phyloP scores from a whole-genome alignment of 345 rosid genomes.

The Luvunga scandens region DNA sequence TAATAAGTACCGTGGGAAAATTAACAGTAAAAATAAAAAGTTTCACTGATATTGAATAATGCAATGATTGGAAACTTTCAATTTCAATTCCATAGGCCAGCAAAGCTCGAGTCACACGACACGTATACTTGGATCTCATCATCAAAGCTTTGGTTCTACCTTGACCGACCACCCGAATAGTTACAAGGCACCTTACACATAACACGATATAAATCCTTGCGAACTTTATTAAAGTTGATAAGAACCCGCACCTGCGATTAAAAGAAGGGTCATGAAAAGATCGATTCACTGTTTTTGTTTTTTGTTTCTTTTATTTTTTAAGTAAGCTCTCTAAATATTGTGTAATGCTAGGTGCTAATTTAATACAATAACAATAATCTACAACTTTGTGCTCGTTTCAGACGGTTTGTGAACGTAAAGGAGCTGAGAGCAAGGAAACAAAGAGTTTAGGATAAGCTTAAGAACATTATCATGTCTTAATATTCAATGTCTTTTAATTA shows the following conservation, averaged over 20 bases:
- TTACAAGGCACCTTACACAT: constrained; percentile 5
- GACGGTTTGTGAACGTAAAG: not conserved
- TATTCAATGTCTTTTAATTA: too few species aligned
- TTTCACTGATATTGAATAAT: not conserved
- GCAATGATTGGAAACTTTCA: constrained; percentile 22
- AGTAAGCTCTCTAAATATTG: not conserved
- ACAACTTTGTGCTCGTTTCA: not conserved
- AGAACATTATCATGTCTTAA: not conserved
- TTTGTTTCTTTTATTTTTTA: not conserved
- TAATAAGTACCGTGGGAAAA: not conserved
- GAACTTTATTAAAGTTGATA: constrained; percentile 34
- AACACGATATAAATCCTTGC: not conserved
- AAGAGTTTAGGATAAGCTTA: not conserved
- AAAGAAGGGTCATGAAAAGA: constrained; percentile 3
- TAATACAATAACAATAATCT: not conserved
- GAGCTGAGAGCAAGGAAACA: not conserved
- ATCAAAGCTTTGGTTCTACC: constrained; percentile 14
- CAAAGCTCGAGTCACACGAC: constrained; percentile 14
- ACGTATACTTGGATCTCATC: constrained; percentile 15
- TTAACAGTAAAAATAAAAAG: not conserved
- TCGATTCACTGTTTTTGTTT: not conserved
- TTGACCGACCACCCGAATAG: constrained; percentile 13
- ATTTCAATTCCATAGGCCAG: not conserved
- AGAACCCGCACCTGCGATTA: constrained; percentile 14
- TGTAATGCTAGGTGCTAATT: not conserved